Evolutionary conservation across 2,329 filamentous ascomycete genomes (phyloP).

Genomic region (Chaetomiaceae sp.): DNA sequence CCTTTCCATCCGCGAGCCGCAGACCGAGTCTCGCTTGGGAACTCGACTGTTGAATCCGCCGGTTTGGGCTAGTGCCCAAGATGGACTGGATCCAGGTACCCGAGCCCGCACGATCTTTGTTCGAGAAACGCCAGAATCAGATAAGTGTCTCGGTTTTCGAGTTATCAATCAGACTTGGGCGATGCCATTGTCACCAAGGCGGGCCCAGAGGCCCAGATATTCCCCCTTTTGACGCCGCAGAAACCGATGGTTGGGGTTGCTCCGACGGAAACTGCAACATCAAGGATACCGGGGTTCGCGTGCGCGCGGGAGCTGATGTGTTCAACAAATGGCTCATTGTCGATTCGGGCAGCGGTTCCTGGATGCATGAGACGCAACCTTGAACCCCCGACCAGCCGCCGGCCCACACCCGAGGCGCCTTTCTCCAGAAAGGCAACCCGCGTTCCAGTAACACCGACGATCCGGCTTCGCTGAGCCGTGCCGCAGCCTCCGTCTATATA

Average conservation of each 20-base stretch:
- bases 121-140: not conserved
- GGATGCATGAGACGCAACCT: not conserved
- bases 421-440: slow-evolving; percentile 9
- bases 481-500: slow-evolving; percentile 3
- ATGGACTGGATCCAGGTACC: slow-evolving; percentile 7
- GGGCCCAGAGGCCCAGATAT: not conserved
- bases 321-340: slow-evolving; percentile 18
- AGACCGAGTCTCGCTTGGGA: not conserved
- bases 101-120: not conserved
- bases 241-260: not conserved
- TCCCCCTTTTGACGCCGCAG: not conserved
- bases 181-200: slow-evolving; percentile 7
- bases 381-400: not conserved
- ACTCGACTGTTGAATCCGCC: not conserved
- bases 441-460: slow-evolving; percentile 1
- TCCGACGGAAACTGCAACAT: slow-evolving; percentile 7
- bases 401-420: slow-evolving; percentile 8
- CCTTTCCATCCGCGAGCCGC: not conserved
- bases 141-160: not conserved
- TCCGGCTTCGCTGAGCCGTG: not conserved
- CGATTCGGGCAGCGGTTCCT: not conserved
- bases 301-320: not conserved
- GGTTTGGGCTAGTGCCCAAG: not conserved
- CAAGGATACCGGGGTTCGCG: slow-evolving; percentile 10
- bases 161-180: not conserved